Conservation (phyloP, 129 eudicot species). For the Chrysanthemum lavandulifolium region DNA sequence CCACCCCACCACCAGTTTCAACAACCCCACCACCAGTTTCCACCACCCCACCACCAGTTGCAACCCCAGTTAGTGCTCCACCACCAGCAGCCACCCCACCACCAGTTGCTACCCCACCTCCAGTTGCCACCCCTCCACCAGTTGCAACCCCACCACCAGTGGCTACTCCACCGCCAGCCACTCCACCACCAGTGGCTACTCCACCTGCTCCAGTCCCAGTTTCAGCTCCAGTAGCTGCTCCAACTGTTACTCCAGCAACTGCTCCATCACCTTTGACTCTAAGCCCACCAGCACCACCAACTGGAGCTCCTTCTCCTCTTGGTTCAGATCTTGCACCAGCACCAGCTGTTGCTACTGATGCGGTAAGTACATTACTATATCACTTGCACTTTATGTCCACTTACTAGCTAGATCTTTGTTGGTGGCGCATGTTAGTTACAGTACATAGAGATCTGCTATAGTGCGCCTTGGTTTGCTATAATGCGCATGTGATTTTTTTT, state of each 20-base stretch:
- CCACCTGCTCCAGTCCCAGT: conserved; percentile 39
- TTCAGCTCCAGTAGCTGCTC: conserved; percentile 37
- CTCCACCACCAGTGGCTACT: conserved; percentile 42
- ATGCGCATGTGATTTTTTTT: neutral
- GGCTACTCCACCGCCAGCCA: conserved; percentile 25
- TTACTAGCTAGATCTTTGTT: conserved; percentile 20
- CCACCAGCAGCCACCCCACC: conserved; percentile 40
- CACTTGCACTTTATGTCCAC: neutral
- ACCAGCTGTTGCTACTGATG: conserved; percentile 58
- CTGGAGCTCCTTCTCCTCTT: conserved; percentile 57
- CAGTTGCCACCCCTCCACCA: conserved; percentile 23
- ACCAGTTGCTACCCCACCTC: conserved; percentile 10
- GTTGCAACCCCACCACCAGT: conserved; percentile 42
- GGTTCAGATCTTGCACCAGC: conserved; percentile 50
- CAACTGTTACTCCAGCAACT: conserved; percentile 31
- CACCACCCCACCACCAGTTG: conserved; percentile 35
- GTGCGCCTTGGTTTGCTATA: conserved; percentile 15
- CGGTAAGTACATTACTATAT: conserved; percentile 34
- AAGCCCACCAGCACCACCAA: conserved; percentile 69
- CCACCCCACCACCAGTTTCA: too few relatives aligned
- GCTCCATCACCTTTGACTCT: conserved; percentile 42
- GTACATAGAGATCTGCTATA: neutral
- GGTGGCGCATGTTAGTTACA: conserved; percentile 15
- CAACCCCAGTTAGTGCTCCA: conserved; percentile 41
- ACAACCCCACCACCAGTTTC: too few relatives aligned